These are phyloP conservation scores for Trichoderma atrobrunneum DNA, from an alignment of 2,329 filamentous ascomycete genomes.

Conservation along the genomic window DNA sequence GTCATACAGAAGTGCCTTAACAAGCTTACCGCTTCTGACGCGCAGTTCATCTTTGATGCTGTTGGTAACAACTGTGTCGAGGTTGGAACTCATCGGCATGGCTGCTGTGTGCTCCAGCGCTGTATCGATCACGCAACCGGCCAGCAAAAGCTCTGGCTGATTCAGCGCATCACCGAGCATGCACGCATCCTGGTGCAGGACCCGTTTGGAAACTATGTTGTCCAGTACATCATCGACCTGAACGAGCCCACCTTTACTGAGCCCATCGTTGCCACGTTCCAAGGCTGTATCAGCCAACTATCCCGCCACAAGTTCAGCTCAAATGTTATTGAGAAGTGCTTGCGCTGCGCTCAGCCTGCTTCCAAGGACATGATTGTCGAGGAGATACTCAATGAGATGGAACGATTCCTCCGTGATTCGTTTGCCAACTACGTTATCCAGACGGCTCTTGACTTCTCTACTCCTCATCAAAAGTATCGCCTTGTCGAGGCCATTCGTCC, in stretches of 20 bases:
- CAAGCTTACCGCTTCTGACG: conserved; percentile 78
- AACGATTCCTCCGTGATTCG: conserved; percentile 83
- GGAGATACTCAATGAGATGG: conserved; percentile 81
- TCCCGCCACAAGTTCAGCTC: conserved; percentile 99
- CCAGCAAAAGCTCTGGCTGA: conserved; percentile 81
- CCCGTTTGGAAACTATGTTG: conserved; percentile 97
- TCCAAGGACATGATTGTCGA: conserved; percentile 80
- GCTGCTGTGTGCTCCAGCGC: conserved; percentile 95
- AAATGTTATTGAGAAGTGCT: conserved; percentile 95
- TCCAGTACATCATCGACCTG: conserved; percentile 97
- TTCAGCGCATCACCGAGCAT: conserved; percentile 81
- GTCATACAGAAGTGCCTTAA: conserved; percentile 99
- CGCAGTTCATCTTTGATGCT: conserved; percentile 95
- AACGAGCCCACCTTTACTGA: conserved; percentile 86
- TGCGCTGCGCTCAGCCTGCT: conserved; percentile 74
- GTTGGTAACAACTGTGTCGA: conserved; percentile 83
- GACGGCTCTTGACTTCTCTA: conserved; percentile 85
- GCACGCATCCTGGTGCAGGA: conserved; percentile 91
- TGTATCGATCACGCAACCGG: conserved; percentile 97
- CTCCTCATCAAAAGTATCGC: conserved; percentile 66
- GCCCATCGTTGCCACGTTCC: conserved; percentile 79
- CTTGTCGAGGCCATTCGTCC: conserved; percentile 84
- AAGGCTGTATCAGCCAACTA: conserved; percentile 64
- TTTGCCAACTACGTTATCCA: conserved; percentile 99
- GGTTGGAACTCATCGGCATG: conserved; percentile 94